Evolutionary conservation across 2,329 filamentous ascomycete genomes (phyloP).

Genomic region (Fusarium acutatum): DNA sequence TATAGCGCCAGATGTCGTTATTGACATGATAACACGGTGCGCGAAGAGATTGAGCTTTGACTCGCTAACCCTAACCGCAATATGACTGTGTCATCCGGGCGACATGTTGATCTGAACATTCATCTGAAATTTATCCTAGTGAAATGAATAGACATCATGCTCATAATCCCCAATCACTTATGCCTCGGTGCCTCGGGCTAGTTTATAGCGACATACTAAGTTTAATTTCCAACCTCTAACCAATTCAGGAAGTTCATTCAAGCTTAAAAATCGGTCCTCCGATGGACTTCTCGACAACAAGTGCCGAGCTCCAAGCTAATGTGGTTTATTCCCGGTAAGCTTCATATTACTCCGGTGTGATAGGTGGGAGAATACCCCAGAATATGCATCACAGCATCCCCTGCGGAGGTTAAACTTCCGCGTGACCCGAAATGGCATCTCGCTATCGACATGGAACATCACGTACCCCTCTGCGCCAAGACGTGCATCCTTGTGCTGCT

Average conservation of each 20-base stretch:
- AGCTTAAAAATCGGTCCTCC: not conserved
- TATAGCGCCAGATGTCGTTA: too few relatives aligned
- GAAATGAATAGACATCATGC: too few relatives aligned
- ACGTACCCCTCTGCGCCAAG: slow-evolving; percentile 5
- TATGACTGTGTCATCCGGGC: too few relatives aligned
- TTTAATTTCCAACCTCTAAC: not conserved
- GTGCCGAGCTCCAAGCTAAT: not conserved
- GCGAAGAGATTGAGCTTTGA: too few relatives aligned
- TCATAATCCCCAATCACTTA: too few relatives aligned
- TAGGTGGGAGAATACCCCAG: slow-evolving; percentile 11
- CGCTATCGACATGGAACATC: not conserved
- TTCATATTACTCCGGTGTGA: accelerated
- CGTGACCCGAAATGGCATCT: slow-evolving; percentile 4
- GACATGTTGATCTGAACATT: too few relatives aligned
- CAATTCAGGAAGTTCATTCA: not conserved
- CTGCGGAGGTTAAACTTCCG: slow-evolving; percentile 17
- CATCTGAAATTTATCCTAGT: too few relatives aligned
- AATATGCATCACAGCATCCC: not conserved
- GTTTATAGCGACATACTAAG: not conserved
- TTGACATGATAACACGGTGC: too few relatives aligned
- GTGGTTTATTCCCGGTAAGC: not conserved
- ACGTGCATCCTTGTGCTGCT: not conserved
- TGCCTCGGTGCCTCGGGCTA: too few relatives aligned
- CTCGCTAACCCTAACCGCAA: too few relatives aligned
- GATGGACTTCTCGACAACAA: not conserved